Percentiles rank a stretch among this genome's conserved stretches.
Conservation (phyloP, 345 rosid species). For the Corchorus capsularis region DNA sequence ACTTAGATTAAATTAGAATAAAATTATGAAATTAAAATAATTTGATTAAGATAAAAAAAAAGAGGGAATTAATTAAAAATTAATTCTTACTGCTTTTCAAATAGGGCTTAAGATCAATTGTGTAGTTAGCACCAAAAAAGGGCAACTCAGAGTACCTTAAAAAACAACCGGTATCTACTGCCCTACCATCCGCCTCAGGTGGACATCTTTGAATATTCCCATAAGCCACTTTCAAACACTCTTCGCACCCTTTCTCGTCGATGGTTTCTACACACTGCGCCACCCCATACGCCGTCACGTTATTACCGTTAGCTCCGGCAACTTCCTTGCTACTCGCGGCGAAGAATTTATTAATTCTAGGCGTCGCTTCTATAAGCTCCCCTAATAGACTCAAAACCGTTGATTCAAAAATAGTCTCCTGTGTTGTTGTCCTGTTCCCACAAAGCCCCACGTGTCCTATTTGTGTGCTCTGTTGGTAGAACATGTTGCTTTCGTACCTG, state of each 20-base stretch:
- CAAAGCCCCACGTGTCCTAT: slow-evolving; percentile 27
- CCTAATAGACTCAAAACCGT: slow-evolving; percentile 18
- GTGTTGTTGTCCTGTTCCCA: slow-evolving; percentile 25
- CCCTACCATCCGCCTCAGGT: slow-evolving; percentile 30
- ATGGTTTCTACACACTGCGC: slow-evolving; percentile 46
- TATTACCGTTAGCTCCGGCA: neutral
- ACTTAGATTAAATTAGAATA: neutral
- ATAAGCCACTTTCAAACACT: slow-evolving; percentile 32
- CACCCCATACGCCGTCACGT: slow-evolving; percentile 29
- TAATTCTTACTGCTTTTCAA: slow-evolving; percentile 30
- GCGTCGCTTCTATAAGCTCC: slow-evolving; percentile 39
- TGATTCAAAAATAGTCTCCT: slow-evolving; percentile 11
- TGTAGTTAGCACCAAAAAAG: slow-evolving; percentile 41
- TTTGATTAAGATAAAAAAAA: neutral
- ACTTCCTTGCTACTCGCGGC: slow-evolving; percentile 30
- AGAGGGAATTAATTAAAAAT: neutral
- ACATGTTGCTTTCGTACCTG: slow-evolving; percentile 47
- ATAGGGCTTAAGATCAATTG: slow-evolving; percentile 34
- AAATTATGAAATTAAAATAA: no score
- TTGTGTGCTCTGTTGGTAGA: slow-evolving; percentile 38
- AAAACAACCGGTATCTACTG: slow-evolving; percentile 45
- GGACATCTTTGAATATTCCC: slow-evolving; percentile 33
- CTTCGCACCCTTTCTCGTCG: slow-evolving; percentile 25
- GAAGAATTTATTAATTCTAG: slow-evolving; percentile 34
- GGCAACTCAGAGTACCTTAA: slow-evolving; percentile 36